A percentile compares a stretch with the other conserved stretches of the same genome.
Conservation (phyloP, 495 filamentous ascomycete species). For the Penicillium mononematosum region DNA sequence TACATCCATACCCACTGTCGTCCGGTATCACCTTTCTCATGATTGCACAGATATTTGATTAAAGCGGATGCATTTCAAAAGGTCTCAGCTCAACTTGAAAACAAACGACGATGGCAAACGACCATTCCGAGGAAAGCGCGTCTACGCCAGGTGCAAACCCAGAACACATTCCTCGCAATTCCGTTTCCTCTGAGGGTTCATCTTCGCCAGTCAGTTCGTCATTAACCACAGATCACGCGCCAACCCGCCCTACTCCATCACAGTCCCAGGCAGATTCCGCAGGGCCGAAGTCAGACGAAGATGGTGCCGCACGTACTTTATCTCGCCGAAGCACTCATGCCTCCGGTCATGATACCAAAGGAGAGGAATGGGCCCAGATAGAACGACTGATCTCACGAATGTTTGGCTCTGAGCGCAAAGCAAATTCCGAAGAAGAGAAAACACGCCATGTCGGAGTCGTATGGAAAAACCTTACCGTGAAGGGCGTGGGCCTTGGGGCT, state of each 20-base stretch:
- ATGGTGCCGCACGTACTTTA: constrained; percentile 50
- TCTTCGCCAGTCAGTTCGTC: constrained; percentile 5
- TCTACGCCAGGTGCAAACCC: neutral
- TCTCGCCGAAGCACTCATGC: constrained; percentile 49
- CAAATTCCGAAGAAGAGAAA: constrained; percentile 65
- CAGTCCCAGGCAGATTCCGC: neutral
- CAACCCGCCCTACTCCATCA: constrained; percentile 9
- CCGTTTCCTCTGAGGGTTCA: neutral
- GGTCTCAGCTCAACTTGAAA: neutral
- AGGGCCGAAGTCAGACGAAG: constrained; percentile 37
- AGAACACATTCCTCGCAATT: neutral
- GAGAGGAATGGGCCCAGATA: constrained; percentile 59
- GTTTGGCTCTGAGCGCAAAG: constrained; percentile 61
- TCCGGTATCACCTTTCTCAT: neutral
- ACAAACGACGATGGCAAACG: neutral
- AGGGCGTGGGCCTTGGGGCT: constrained; percentile 65
- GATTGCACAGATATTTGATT: neutral
- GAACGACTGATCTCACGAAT: constrained; percentile 60
- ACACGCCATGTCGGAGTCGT: constrained; percentile 56
- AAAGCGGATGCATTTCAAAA: too few species aligned
- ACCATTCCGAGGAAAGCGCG: neutral
- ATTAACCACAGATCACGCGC: constrained; percentile 1
- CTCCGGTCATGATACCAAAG: constrained; percentile 32
- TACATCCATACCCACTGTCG: neutral
- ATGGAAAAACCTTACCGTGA: constrained; percentile 63